Conservation (phyloP, 805 yeast species). For the Sporopachydermia quercuum region DNA sequence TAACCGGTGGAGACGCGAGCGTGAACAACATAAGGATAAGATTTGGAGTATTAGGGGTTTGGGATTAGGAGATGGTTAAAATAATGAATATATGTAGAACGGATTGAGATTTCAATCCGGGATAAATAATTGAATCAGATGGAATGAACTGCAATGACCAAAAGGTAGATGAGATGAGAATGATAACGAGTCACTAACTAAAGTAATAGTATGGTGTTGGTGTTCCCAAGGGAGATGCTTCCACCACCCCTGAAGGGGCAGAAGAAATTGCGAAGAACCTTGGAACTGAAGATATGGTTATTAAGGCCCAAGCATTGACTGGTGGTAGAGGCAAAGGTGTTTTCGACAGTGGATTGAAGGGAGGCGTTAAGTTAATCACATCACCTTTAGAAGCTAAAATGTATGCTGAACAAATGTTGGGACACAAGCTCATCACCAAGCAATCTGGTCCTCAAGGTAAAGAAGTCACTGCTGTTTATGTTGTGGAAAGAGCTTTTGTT, state of each 20-base stretch:
- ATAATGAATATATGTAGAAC: too few species aligned
- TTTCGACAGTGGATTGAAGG: slow-evolving; percentile 88
- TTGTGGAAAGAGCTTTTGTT: slow-evolving; percentile 89
- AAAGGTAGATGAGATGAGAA: too few species aligned
- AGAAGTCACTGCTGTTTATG: slow-evolving; percentile 89
- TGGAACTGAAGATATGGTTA: slow-evolving; percentile 64
- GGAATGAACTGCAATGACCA: too few species aligned
- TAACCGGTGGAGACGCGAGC: too few species aligned
- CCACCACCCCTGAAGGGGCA: slow-evolving; percentile 82
- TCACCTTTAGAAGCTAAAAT: slow-evolving; percentile 78
- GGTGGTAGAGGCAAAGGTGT: slow-evolving; percentile 99
- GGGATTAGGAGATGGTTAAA: too few species aligned
- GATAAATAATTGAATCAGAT: too few species aligned
- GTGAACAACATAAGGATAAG: too few species aligned
- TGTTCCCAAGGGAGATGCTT: slow-evolving; percentile 85
- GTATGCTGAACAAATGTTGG: slow-evolving; percentile 78
- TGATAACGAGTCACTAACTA: too few species aligned
- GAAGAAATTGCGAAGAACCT: slow-evolving; percentile 65
- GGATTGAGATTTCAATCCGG: too few species aligned
- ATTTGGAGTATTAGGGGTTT: too few species aligned
- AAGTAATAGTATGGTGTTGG: slow-evolving; percentile 56
- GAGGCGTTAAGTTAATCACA: slow-evolving; percentile 86
- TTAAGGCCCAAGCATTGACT: slow-evolving; percentile 96
- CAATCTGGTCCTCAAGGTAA: slow-evolving; percentile 98
- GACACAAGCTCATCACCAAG: slow-evolving; percentile 89